Evolutionary conservation across 768 basidiomycete species (phyloP).

Genomic region (Asterophora lycoperdoides): DNA sequence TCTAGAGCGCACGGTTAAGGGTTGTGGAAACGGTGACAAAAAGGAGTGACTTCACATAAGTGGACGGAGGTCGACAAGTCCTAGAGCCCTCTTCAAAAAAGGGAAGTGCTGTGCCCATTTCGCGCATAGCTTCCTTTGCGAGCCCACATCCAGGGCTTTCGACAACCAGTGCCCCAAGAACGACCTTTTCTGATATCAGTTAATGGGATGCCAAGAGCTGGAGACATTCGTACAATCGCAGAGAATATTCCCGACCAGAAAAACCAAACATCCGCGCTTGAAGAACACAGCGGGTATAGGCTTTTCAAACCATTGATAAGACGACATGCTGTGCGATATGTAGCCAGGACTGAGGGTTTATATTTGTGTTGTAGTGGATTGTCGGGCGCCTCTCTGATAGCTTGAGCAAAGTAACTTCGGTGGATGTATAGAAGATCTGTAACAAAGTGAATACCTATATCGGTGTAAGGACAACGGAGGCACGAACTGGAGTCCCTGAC

Average conservation of each 20-base stretch:
- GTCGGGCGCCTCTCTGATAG: conserved; percentile 36
- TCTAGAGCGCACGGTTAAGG: conserved; percentile 18
- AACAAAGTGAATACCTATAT: neutral
- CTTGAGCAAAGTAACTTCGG: conserved; percentile 45
- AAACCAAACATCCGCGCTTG: conserved; percentile 37
- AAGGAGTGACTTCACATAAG: conserved; percentile 25
- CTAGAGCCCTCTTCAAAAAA: conserved; percentile 42
- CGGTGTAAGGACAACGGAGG: neutral
- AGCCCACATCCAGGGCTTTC: conserved; percentile 42
- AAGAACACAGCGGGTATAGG: conserved; percentile 34
- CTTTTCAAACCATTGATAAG: conserved; percentile 37
- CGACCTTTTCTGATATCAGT: conserved; percentile 27
- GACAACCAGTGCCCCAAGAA: conserved; percentile 42
- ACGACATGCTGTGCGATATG: conserved; percentile 39
- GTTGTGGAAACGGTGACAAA: neutral
- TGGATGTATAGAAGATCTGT: conserved; percentile 44
- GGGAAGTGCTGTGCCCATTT: conserved; percentile 32
- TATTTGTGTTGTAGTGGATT: conserved; percentile 43
- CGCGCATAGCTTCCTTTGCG: conserved; percentile 33
- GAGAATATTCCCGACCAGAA: conserved; percentile 51
- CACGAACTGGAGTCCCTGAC: conserved; percentile 44
- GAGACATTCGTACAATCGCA: conserved; percentile 37
- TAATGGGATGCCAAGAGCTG: neutral
- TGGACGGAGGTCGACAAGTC: conserved; percentile 32
- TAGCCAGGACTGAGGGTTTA: conserved; percentile 40